phyloP scores from a whole-genome alignment of 179 eudicot species.

The Actinidia chinensis region DNA sequence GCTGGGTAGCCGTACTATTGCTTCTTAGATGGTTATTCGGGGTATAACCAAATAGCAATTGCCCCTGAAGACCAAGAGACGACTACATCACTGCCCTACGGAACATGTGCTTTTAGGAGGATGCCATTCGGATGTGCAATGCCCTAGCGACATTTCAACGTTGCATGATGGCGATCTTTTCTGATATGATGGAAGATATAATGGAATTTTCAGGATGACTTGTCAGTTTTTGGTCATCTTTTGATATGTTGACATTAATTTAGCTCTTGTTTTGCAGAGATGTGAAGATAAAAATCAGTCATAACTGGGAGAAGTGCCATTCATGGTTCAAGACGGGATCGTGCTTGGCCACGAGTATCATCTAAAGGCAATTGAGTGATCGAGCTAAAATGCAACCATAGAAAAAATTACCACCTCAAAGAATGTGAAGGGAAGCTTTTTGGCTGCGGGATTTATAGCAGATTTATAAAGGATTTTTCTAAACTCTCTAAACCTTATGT shows the following conservation, averaged over 20 bases:
- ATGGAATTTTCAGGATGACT: not conserved
- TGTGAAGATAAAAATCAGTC: not conserved
- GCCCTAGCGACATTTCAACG: not conserved
- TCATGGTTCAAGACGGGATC: not conserved
- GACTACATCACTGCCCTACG: not conserved
- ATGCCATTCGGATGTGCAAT: not conserved
- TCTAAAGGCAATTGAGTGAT: not conserved
- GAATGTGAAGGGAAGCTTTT: not conserved
- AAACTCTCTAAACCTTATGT: too few relatives aligned
- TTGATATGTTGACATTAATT: not conserved
- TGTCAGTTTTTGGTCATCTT: not conserved
- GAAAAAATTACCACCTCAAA: not conserved
- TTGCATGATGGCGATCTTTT: slow-evolving; percentile 1
- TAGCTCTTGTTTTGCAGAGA: not conserved
- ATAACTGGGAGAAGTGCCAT: not conserved
- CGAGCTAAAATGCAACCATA: not conserved
- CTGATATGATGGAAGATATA: not conserved
- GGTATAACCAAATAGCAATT: slow-evolving; percentile 5
- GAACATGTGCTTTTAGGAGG: slow-evolving; percentile 1
- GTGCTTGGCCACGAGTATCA: not conserved
- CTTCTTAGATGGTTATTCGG: too few relatives aligned
- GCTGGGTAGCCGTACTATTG: not conserved
- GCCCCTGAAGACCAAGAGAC: not conserved
- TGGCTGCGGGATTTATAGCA: not conserved
- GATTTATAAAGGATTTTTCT: too few relatives aligned